phyloP scores from a whole-genome alignment of 2,329 filamentous ascomycete species.

The Chaetomium olivaceum region DNA sequence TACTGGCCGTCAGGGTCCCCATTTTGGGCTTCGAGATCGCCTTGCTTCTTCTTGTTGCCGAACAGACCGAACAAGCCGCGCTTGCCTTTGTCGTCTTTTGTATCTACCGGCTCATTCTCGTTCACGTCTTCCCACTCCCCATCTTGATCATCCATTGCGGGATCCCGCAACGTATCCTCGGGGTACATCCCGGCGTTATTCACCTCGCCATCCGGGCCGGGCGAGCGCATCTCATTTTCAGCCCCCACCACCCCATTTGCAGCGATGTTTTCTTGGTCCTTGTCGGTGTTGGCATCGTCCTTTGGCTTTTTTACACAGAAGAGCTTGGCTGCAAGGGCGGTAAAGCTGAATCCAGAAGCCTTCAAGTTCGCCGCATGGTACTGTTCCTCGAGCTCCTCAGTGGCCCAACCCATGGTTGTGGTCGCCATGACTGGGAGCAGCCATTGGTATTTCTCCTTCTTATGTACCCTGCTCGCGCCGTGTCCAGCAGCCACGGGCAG shows the following conservation, averaged over 20 bases:
- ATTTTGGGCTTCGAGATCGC: slow-evolving; percentile 5
- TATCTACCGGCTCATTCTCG: background rate
- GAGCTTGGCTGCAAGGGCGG: slow-evolving; percentile 5
- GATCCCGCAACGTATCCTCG: background rate
- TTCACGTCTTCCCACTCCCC: slow-evolving; percentile 11
- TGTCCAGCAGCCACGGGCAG: background rate
- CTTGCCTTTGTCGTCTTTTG: slow-evolving; percentile 1
- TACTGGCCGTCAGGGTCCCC: background rate
- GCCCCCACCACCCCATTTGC: background rate
- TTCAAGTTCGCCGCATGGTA: slow-evolving; percentile 8
- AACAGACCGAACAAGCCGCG: slow-evolving; percentile 5
- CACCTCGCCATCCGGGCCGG: background rate
- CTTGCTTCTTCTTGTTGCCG: slow-evolving; percentile 8
- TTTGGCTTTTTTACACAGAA: slow-evolving; percentile 15
- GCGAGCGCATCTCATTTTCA: background rate
- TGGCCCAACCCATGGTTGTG: slow-evolving; percentile 22
- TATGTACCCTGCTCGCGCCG: background rate
- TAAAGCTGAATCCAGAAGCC: slow-evolving; percentile 15
- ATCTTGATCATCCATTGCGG: background rate
- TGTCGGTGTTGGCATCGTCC: background rate
- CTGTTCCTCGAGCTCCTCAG: slow-evolving; percentile 20
- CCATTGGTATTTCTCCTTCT: slow-evolving; percentile 22
- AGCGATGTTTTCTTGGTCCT: background rate
- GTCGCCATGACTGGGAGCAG: slow-evolving; percentile 24
- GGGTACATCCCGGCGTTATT: background rate